Conservation (phyloP, 768 basidiomycete genomes). For the Thelephora aurantiotincta region DNA sequence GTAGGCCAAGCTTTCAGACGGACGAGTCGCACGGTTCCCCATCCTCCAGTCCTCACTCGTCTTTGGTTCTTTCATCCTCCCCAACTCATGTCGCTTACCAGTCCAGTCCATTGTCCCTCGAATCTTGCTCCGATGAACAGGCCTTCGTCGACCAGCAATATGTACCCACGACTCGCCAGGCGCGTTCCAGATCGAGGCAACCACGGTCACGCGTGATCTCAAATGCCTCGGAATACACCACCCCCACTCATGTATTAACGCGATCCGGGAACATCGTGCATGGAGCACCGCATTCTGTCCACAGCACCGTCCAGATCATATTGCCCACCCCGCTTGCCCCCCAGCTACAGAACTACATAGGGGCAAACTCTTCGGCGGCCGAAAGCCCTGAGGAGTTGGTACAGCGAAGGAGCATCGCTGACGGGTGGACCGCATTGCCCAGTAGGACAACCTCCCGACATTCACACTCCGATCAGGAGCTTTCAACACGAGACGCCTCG, state of each 20-base stretch:
- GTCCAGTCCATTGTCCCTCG: background rate
- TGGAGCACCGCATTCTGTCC: slow-evolving; percentile 47
- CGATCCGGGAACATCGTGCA: slow-evolving; percentile 25
- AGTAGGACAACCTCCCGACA: no score
- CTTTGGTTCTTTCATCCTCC: background rate
- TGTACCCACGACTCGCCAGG: slow-evolving; percentile 7
- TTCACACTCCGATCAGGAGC: no score
- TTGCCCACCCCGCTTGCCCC: slow-evolving; percentile 52
- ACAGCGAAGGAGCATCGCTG: background rate
- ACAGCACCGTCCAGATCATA: slow-evolving; percentile 50
- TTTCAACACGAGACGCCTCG: no score
- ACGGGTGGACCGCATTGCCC: background rate
- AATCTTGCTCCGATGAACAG: background rate
- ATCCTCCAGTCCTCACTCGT: slow-evolving; percentile 2
- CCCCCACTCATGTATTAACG: slow-evolving; percentile 17
- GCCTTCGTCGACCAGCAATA: slow-evolving; percentile 4
- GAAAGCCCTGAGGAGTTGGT: background rate
- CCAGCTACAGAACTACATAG: slow-evolving; percentile 10
- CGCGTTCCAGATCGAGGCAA: slow-evolving; percentile 1
- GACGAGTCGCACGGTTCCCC: slow-evolving; percentile 12
- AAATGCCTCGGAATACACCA: slow-evolving; percentile 22
- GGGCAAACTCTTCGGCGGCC: slow-evolving; percentile 3
- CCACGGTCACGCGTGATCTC: slow-evolving; percentile 23
- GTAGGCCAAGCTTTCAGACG: slow-evolving; percentile 3
- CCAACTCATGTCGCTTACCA: background rate